Conservation (phyloP, 1,139 yeast genomes). For the Saccharomyces hybrid region DNA sequence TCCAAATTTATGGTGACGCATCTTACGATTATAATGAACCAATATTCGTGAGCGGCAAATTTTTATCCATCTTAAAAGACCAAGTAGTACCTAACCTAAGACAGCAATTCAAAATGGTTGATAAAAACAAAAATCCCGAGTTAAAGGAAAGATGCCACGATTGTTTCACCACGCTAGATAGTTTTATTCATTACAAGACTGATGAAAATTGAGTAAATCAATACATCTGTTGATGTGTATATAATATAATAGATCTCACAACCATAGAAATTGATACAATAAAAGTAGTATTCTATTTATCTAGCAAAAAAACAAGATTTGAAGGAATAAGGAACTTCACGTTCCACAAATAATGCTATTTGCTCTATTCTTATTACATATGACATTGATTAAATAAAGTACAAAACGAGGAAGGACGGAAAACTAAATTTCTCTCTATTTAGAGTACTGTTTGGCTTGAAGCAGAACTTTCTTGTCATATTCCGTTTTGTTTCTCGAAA, state of each 20-base stretch:
- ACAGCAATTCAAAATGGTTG: constrained; percentile 50
- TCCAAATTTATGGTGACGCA: constrained; percentile 76
- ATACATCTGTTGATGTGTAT: background rate
- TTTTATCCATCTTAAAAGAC: constrained; percentile 38
- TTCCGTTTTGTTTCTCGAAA: constrained; percentile 52
- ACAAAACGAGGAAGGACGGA: background rate
- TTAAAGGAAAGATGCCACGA: constrained; percentile 65
- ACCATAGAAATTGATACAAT: background rate
- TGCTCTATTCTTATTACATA: background rate
- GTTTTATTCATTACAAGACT: constrained; percentile 71
- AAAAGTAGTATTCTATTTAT: background rate
- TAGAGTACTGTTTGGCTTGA: constrained; percentile 70
- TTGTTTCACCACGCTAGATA: constrained; percentile 53
- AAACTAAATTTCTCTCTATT: constrained; percentile 16
- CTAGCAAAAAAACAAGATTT: background rate
- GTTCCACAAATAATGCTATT: background rate
- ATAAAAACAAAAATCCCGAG: constrained; percentile 52
- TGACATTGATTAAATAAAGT: background rate
- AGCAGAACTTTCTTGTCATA: constrained; percentile 74
- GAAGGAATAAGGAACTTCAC: background rate
- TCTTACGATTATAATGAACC: constrained; percentile 57
- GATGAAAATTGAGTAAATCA: constrained; percentile 30
- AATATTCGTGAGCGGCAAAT: constrained; percentile 55
- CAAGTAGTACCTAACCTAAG: constrained; percentile 42
- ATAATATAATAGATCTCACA: background rate